phyloP scores from a whole-genome alignment of 768 basidiomycete genomes.

The Auricularia sp. region DNA sequence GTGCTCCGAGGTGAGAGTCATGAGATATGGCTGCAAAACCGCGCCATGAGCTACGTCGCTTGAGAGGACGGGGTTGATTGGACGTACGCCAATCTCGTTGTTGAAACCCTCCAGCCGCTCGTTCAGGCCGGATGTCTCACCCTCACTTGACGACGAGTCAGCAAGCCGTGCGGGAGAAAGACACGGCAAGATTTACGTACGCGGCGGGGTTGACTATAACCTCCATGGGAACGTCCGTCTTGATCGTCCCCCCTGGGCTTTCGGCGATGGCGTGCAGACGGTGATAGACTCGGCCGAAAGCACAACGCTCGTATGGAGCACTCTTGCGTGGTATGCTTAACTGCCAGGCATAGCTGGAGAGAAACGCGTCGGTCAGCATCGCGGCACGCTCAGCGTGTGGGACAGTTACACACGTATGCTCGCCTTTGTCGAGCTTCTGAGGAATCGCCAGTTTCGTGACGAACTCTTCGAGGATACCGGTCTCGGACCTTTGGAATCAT shows the following conservation, averaged over 20 bases:
- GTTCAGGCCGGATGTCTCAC: not conserved
- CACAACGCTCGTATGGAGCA: not conserved
- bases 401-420: not conserved
- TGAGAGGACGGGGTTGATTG: not conserved
- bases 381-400: too few relatives aligned
- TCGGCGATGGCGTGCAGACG: not conserved
- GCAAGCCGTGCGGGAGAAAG: too few relatives aligned
- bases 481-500: not conserved
- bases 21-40: not conserved
- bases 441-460: not conserved
- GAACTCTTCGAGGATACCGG: not conserved
- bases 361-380: not conserved
- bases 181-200: too few relatives aligned
- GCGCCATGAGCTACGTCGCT: not conserved
- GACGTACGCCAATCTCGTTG: not conserved
- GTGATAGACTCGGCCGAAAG: not conserved
- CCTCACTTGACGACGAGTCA: not conserved
- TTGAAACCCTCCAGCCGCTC: not conserved
- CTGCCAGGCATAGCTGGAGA: not conserved
- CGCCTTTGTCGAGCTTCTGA: not conserved
- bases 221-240: not conserved
- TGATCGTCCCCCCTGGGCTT: not conserved
- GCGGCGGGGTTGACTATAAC: not conserved
- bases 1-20: not conserved
- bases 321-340: not conserved